These are phyloP conservation scores for Akanthomyces muscarius DNA, from an alignment of 2,329 filamentous ascomycete genomes.

Conservation along the genomic window DNA sequence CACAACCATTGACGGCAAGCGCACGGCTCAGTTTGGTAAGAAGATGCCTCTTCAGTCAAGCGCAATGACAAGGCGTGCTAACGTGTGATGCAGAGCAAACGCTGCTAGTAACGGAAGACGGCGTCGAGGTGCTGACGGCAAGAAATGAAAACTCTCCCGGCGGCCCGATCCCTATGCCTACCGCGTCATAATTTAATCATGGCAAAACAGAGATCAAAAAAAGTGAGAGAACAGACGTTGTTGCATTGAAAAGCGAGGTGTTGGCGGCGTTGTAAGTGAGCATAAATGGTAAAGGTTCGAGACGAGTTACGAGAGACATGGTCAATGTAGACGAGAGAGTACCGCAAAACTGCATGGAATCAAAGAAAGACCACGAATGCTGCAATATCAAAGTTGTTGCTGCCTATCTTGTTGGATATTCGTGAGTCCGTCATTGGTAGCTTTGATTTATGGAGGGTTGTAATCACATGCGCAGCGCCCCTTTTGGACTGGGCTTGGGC, in stretches of 20 bases:
- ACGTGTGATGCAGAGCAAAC: conserved; percentile 61
- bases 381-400: not conserved
- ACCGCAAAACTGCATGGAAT: not conserved
- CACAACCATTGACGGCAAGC: conserved; percentile 82
- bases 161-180: conserved; percentile 61
- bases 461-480: conserved; percentile 9
- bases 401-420: conserved; percentile 7
- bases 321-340: not conserved
- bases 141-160: conserved; percentile 69
- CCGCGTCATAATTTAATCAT: conserved; percentile 20
- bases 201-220: not conserved
- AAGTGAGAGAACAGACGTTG: not conserved
- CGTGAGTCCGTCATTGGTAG: conserved; percentile 5
- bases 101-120: conserved; percentile 75
- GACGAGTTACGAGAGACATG: not conserved
- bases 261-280: conserved; percentile 7
- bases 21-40: conserved; percentile 88
- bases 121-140: conserved; percentile 77
- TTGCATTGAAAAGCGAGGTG: conserved; percentile 16
- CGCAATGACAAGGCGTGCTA: conserved; percentile 19
- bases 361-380: not conserved
- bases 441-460: not conserved
- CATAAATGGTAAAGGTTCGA: not conserved
- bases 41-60: conserved; percentile 16
- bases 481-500: not conserved